A percentile compares a stretch with the other conserved stretches of the same genome.
Conservation (phyloP, 2,329 filamentous ascomycete genomes). For the Monosporascus ibericus region DNA sequence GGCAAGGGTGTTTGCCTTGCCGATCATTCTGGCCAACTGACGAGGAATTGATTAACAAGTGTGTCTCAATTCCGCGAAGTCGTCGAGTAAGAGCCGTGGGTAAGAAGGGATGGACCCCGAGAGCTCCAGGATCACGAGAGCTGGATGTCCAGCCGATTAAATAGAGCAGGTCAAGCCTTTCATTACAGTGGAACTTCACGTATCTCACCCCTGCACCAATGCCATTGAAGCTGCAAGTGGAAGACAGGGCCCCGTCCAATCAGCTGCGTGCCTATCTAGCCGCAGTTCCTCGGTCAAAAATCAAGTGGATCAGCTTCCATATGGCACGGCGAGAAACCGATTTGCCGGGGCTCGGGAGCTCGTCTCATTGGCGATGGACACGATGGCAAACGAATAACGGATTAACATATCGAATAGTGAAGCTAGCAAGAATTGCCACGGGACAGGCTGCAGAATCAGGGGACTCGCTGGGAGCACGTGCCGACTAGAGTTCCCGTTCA, state of each 20-base stretch:
- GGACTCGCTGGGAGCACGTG: conserved; percentile 1
- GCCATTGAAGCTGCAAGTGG: not conserved
- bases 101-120: not conserved
- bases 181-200: not conserved
- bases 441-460: not conserved
- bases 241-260: not conserved
- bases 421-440: not conserved
- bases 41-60: not conserved
- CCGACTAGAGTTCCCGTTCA: not conserved
- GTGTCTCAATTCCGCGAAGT: not conserved
- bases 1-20: conserved; percentile 28
- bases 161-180: not conserved
- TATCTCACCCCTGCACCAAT: not conserved
- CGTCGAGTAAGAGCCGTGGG: not conserved
- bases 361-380: not conserved
- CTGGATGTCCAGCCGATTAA: not conserved
- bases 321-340: not conserved
- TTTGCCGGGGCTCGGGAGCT: not conserved
- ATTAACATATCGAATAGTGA: not conserved
- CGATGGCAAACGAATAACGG: not conserved
- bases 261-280: not conserved
- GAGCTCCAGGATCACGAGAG: not conserved
- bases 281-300: too few relatives aligned
- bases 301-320: not conserved
- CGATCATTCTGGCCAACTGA: conserved; percentile 24